phyloP scores from a whole-genome alignment of 352 stramenopile species.

The Pythium rhizo-oryzae region DNA sequence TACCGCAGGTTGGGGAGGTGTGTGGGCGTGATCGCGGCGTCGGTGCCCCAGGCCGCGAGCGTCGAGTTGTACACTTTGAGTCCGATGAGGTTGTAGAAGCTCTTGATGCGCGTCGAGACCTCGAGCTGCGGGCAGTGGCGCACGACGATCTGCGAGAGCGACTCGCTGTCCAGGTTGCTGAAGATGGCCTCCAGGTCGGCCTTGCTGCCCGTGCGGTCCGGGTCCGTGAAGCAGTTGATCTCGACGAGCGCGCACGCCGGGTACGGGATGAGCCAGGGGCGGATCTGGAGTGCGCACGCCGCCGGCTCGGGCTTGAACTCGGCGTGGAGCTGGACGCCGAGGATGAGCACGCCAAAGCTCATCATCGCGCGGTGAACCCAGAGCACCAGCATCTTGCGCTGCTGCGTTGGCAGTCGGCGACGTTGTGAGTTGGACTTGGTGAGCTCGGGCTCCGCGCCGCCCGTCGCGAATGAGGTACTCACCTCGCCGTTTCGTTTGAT shows the following conservation, averaged over 20 bases:
- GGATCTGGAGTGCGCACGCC: conserved; percentile 4
- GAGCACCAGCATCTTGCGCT: not conserved
- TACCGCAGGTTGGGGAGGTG: conserved; percentile 7
- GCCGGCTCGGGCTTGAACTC: not conserved
- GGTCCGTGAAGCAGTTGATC: conserved; percentile 19
- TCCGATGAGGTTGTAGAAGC: conserved; percentile 29
- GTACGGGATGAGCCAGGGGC: conserved; percentile 15
- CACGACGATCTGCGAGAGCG: conserved; percentile 35
- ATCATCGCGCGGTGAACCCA: conserved; percentile 11
- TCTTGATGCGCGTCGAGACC: conserved; percentile 28
- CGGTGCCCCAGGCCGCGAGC: conserved; percentile 8
- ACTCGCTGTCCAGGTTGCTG: conserved; percentile 24
- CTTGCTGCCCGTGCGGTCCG: not conserved
- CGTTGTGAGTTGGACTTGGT: not conserved
- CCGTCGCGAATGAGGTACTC: not conserved
- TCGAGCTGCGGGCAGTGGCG: conserved; percentile 41
- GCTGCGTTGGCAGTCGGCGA: not conserved
- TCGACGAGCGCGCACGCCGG: conserved; percentile 21
- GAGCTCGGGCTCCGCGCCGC: not conserved
- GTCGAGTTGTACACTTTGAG: conserved; percentile 29
- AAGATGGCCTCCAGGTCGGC: conserved; percentile 19
- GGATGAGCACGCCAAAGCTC: conserved; percentile 9
- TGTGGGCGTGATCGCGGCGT: conserved; percentile 11
- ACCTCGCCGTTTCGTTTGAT: not conserved
- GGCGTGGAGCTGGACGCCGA: conserved; percentile 15